Evolutionary conservation across 768 basidiomycete genomes (phyloP).

Genomic region (Hygrocybe coccinea): DNA sequence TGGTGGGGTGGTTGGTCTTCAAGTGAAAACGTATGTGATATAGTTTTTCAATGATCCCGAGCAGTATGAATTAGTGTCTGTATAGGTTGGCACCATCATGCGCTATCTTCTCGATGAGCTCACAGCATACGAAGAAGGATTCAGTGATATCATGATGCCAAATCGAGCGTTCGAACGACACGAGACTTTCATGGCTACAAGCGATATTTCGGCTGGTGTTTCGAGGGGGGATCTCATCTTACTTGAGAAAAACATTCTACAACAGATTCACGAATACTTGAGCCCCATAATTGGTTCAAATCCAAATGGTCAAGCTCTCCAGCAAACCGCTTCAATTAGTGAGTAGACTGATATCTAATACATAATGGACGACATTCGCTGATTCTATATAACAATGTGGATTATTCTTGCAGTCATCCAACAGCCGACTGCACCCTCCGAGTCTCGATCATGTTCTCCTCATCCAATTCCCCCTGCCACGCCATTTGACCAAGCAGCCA

Average conservation of each 20-base stretch:
- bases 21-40: constrained; percentile 15
- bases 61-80: background rate
- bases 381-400: too few species aligned
- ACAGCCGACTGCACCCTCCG: too few species aligned
- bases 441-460: too few species aligned
- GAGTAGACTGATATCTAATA: too few species aligned
- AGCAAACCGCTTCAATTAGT: background rate
- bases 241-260: constrained; percentile 1
- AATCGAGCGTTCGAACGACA: constrained; percentile 14
- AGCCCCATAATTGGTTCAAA: background rate
- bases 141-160: constrained; percentile 20
- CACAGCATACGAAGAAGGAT: constrained; percentile 27
- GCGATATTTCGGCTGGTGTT: constrained; percentile 5
- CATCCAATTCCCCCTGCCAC: too few species aligned
- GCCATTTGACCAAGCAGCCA: too few species aligned
- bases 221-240: constrained; percentile 6
- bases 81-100: constrained; percentile 22
- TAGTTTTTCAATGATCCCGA: background rate
- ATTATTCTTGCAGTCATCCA: too few species aligned
- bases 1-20: constrained; percentile 28
- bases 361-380: too few species aligned
- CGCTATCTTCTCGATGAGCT: constrained; percentile 28
- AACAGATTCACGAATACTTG: background rate
- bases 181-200: constrained; percentile 22
- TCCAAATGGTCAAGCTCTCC: background rate